Evolutionary conservation across 2,329 filamentous ascomycete species (phyloP), one percentile per base, ranked within the genome.

Genomic region (Myriangium duriaei): DNA sequence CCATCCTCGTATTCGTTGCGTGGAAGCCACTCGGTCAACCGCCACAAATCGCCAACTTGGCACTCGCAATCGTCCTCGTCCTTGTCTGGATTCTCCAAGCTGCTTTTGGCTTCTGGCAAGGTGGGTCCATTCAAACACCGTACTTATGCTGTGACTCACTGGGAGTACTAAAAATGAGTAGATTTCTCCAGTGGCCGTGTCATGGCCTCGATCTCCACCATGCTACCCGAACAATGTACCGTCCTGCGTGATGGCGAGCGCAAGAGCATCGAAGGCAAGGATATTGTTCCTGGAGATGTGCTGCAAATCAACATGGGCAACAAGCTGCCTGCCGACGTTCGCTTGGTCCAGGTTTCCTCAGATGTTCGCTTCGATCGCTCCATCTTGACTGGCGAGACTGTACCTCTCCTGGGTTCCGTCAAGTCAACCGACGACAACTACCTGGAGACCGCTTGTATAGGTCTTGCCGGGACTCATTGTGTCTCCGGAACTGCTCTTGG

Each of bases 401-500:
- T 14, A 16, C 31, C 21, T n/a, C 58, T 84, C 4, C 59, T 70
- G 3, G 80, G 71, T 2, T 71, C 73, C 0, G 66, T 80, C 11
- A 68, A 81, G n/a, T 72, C 68, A 0, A 79, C 75, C 0, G 79
- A 85, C 49, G 63, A 69, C 28, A 85, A 85, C 54, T 84, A 82
- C 50, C 72, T 87, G 18, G 81, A 87, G 52, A 86, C 80, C 3
- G 72, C 73, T 37, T 80, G 76, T 48, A 82, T 87, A 37, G 81
- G 80, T 14, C 66, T 87, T 7, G 80, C 85, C 52, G 81, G 82
- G n/a, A 85, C 81, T 0, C 79, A 86, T 50, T 85, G 80, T 47
- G 74, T 81, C 3, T 76, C 75, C 5, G 81, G 81, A 3, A 75
- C 64, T 14, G 76, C 72, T 36, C 63, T 69, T 11, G 81, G 77